Evolutionary conservation across 768 basidiomycete genomes (phyloP), one percentile per base, ranked within the genome.

Genomic region (Mycena crocata): DNA sequence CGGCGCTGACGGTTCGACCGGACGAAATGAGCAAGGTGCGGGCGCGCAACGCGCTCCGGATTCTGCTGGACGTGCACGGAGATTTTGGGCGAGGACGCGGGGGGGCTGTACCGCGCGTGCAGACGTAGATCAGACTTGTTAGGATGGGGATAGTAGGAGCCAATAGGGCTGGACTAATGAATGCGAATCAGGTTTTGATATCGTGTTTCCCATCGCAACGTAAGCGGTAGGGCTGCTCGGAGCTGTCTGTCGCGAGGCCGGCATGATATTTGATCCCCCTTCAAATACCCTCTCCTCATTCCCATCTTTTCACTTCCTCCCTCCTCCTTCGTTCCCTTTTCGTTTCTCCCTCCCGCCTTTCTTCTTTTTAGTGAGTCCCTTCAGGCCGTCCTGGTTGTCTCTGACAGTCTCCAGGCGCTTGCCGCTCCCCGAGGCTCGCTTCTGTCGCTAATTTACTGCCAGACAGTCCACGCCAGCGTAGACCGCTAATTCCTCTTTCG

Each of bases 31-130:
- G 95, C 32, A 89, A 91, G 75, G 87, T 97, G 45, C 88, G 98
- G 59, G 97, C 98, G 23, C 86, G 97, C 62, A 98, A 98, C 83
- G 97, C 96, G 17, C 87, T 99, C 73, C 95, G 96, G 79, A 95
- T 95, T 65, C 78, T 96, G 68, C 81, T 96, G 75, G 95, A 95
- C 72, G 92, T 94, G 40, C 93, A 94, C 78, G 93, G 93, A n/a
- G 93, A 95, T 76, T 93, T 95, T 81, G 91, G 91, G 28, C 84
- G 88, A 82, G 83, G 30, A 78, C 77, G 78, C 80, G 44, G 80
- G 78, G 64, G 76, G 50, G 66, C 66, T 3, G 66, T 67, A 30
- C 6, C 21, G 45, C n/a, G 62, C 46, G 57, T 66, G 60, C 59
- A 34, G 35, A 10, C 2, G n/a, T 17, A 8, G 35, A 63, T 59